phyloP scores from a whole-genome alignment of 805 yeast genomes.

The Saccharomycopsis oosterbeekiorum region DNA sequence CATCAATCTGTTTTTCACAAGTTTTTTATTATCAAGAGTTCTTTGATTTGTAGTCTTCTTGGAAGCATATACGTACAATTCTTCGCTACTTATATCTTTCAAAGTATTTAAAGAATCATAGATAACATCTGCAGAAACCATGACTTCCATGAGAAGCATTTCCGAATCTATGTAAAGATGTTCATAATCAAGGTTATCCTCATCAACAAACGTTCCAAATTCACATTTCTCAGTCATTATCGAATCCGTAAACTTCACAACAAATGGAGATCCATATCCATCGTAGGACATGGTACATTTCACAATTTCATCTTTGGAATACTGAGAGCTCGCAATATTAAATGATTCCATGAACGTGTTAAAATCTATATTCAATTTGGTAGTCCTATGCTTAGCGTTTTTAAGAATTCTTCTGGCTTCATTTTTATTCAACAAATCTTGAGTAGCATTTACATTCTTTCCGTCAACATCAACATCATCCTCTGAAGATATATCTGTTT shows the following conservation, averaged over 20 bases:
- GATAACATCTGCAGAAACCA: conserved; percentile 43
- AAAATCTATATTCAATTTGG: conserved; percentile 35
- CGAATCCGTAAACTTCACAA: conserved; percentile 44
- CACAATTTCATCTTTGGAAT: conserved; percentile 25
- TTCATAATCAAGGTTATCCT: conserved; percentile 21
- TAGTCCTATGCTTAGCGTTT: conserved; percentile 6
- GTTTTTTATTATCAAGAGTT: conserved; percentile 26
- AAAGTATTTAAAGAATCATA: conserved; percentile 46
- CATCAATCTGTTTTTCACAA: conserved; percentile 31
- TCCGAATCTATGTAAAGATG: conserved; percentile 34
- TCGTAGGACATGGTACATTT: conserved; percentile 39
- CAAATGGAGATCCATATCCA: conserved; percentile 44
- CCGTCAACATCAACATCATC: conserved; percentile 1
- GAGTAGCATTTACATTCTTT: conserved; percentile 3
- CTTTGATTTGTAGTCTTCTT: conserved; percentile 21
- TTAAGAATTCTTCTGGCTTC: conserved; percentile 9
- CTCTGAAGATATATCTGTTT: conserved; percentile 4
- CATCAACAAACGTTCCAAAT: conserved; percentile 36
- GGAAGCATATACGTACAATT: conserved; percentile 38
- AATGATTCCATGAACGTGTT: conserved; percentile 41
- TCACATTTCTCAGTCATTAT: conserved; percentile 49
- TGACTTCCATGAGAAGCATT: conserved; percentile 38
- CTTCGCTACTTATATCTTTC: conserved; percentile 43
- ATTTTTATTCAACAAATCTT: background rate
- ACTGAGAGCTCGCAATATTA: conserved; percentile 27